phyloP scores from a whole-genome alignment of 2,329 filamentous ascomycete genomes.

The Aschersonia sp. region DNA sequence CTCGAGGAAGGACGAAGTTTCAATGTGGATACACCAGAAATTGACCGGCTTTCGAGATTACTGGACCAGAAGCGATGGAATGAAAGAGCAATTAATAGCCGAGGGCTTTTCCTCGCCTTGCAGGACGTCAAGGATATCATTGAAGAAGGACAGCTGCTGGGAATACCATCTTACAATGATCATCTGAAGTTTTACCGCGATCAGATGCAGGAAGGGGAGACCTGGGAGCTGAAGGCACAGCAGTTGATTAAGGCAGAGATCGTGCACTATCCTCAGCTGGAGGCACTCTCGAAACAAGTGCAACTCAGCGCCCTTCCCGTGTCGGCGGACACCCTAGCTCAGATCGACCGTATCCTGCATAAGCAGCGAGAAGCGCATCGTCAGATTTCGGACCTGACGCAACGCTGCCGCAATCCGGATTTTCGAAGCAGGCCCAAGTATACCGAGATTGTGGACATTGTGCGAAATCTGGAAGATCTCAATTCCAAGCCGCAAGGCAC shows the following conservation, averaged over 20 bases:
- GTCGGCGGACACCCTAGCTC: constrained; percentile 61
- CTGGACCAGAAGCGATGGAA: constrained; percentile 84
- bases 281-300: constrained; percentile 78
- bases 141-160: constrained; percentile 59
- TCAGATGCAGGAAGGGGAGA: constrained; percentile 59
- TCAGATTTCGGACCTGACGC: constrained; percentile 68
- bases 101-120: constrained; percentile 53
- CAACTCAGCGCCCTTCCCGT: constrained; percentile 58
- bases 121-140: constrained; percentile 70
- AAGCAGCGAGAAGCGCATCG: constrained; percentile 92
- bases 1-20: constrained; percentile 82
- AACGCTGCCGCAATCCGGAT: constrained; percentile 61
- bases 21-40: constrained; percentile 81
- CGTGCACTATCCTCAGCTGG: constrained; percentile 87
- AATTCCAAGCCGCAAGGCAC: constrained; percentile 89
- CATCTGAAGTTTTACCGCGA: constrained; percentile 64
- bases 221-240: constrained; percentile 86
- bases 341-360: constrained; percentile 82
- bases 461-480: constrained; percentile 73
- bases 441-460: constrained; percentile 75
- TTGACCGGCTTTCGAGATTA: constrained; percentile 66
- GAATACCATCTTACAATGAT: constrained; percentile 67
- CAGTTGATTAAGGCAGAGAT: constrained; percentile 86
- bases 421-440: constrained; percentile 74
- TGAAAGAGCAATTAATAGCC: constrained; percentile 53